Base-by-base conservation (phyloP, 208 protist genomes). In the Wallacemonas collosoma region DNA sequence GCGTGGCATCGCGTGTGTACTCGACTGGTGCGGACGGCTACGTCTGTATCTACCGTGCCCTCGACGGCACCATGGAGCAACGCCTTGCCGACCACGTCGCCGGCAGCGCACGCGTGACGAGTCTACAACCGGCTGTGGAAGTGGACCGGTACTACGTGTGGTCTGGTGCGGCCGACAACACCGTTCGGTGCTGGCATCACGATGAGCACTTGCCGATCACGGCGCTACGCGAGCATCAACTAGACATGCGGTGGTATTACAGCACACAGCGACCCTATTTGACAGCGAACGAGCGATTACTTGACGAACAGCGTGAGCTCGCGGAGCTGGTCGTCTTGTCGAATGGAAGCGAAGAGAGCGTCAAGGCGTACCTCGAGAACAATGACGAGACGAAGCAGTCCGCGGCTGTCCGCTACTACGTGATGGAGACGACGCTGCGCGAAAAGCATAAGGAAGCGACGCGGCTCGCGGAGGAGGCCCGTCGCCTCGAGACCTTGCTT, bases 171-270 rank as follows among this genome's bases (percentile, higher is more conserved):
- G 82, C 83, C 3, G 88, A 94, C 71, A 88, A 89, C 66, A 83
- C 77, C 14, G 80, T 96, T 43, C 85, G 83, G 14, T 94, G 89
- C 73, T 93, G 89, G 89, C 92, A 94, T 79, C 88, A 96, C 76
- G 92, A 96, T 68, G 92, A 96, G 63, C 79, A 92, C 65, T 56
- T 83, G 35, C 71, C 86, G 43, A 89, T 91, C 84, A 90, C 76
- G 2, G n/a, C 65, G 9, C 78, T 86, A 36, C 80, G 77, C 7
- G 83, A 93, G 53, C 82, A 82, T 26, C 73, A 88, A 17, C 83
- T 93, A 55, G 91, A 96, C 72, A 93, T 94, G 88, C 87, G 81
- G 12, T 94, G 89, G 86, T 96, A 92, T 76, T 93, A 93, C 71
- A 63, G 82, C 1, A 91, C 85, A 26, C 74, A 88, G 66, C 77